Evolutionary conservation across 139 green algal genomes (phyloP), one percentile per base, ranked within the genome.

Genomic region (Microglena sp.): DNA sequence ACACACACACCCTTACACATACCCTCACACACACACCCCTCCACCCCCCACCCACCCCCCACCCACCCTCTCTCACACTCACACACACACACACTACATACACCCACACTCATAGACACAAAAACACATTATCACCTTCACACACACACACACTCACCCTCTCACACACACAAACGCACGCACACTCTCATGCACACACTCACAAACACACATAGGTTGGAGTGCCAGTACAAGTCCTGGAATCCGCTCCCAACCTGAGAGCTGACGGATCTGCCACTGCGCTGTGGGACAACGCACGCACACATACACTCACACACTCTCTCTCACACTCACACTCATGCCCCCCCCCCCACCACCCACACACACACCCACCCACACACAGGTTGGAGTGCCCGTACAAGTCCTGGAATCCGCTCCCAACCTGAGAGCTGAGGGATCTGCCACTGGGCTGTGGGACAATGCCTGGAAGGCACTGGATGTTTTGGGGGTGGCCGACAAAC

Each of bases 401-500:
- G 72, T 92, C 18, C 45, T 89, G n/a, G 86, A 92, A 65, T 46
- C 66, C 4, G 64, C 54, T n/a, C n/a, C n/a, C 5, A 55, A 36
- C 1, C 56, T 77, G 22, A 22, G 61, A 0, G 28, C 59, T 1
- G 77, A 77, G 30, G 86, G 87, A 7, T 70, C 75, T 1, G 84
- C 87, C 21, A 80, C 93, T 62, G 86, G 76, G 0, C 50, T 94
- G 4, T 90, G 83, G 81, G 71, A 75, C 29, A 94, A 94, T 61
- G 87, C 81, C 1, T 94, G 86, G 80, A 63, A 74, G 18, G 84
- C 84, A 0, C 72, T 94, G 71, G 86, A 94, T 40, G 77, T 70
- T 0, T 64, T 94, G 26, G 81, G 75, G 0, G 75, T 81, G 4
- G 87, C 53, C 6, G 72, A 84, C 11, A 30, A 64, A 30, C 65